Percentiles rank a stretch among this genome's conserved stretches.
These are phyloP conservation scores for Heliamphora pulchella DNA, from an alignment of 179 eudicot genomes.

Conservation along the genomic window DNA sequence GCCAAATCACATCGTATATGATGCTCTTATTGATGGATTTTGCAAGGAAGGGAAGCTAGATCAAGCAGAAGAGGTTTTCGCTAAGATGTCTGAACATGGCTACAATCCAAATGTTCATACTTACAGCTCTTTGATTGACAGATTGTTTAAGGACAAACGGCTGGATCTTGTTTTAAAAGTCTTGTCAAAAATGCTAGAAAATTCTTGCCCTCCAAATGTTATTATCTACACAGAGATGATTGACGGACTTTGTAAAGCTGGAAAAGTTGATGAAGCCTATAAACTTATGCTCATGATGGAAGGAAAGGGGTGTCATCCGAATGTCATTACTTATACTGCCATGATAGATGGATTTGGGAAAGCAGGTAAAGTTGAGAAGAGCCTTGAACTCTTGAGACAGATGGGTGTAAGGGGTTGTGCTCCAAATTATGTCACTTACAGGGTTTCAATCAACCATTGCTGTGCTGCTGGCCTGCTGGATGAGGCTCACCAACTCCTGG, in stretches of 20 bases:
- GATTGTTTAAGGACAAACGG: conserved; percentile 76
- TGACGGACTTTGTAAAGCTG: conserved; percentile 86
- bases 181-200: conserved; percentile 73
- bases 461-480: conserved; percentile 61
- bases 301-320: conserved; percentile 72
- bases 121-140: conserved; percentile 70
- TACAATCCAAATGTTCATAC: conserved; percentile 60
- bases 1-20: conserved; percentile 82
- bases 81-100: conserved; percentile 66
- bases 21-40: conserved; percentile 89
- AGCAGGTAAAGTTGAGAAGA: conserved; percentile 59
- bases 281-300: conserved; percentile 88
- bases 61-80: conserved; percentile 61
- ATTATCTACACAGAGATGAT: conserved; percentile 78
- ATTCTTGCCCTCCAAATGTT: conserved; percentile 75
- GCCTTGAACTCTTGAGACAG: conserved; percentile 55
- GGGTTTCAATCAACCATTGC: conserved; percentile 67
- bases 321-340: conserved; percentile 91
- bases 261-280: conserved; percentile 77
- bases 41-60: conserved; percentile 84
- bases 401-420: conserved; percentile 73
- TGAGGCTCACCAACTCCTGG: conserved; percentile 64
- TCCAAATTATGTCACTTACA: conserved; percentile 78
- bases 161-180: conserved; percentile 69
- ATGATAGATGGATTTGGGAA: conserved; percentile 85